These are phyloP conservation scores for Massospora cicadina DNA, from an alignment of 371 early-diverging fungal genomes.

Conservation along the genomic window DNA sequence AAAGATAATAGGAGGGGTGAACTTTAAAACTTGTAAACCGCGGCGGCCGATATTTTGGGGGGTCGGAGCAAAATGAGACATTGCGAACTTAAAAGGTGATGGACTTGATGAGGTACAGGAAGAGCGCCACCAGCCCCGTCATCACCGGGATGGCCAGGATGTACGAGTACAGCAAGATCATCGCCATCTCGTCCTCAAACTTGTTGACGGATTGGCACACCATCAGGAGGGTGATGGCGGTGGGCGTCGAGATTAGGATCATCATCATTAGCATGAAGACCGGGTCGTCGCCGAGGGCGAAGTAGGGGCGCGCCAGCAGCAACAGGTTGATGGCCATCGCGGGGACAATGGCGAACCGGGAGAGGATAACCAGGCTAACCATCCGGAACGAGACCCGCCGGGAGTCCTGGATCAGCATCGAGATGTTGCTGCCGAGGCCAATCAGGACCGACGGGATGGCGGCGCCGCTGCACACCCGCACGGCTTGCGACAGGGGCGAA, in stretches of 20 bases:
- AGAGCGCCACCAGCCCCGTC: slow-evolving; percentile 1
- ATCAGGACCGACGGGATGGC: slow-evolving; percentile 48
- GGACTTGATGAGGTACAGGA: slow-evolving; percentile 9
- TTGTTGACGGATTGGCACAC: slow-evolving; percentile 28
- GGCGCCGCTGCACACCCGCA: slow-evolving; percentile 41
- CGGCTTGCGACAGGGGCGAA: slow-evolving; percentile 33
- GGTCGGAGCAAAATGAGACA: too few species aligned
- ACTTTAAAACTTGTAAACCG: too few species aligned
- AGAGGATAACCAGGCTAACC: not conserved
- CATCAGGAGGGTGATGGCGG: slow-evolving; percentile 29
- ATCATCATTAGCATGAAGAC: slow-evolving; percentile 26
- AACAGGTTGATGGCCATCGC: slow-evolving; percentile 26
- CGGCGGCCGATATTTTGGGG: too few species aligned
- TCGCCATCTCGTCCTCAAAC: slow-evolving; percentile 30
- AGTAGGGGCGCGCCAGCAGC: slow-evolving; percentile 18
- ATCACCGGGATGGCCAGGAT: slow-evolving; percentile 6
- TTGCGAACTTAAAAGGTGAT: not conserved
- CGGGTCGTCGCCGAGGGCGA: slow-evolving; percentile 24
- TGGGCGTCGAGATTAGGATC: slow-evolving; percentile 27
- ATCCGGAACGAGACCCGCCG: not conserved
- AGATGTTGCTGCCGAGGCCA: slow-evolving; percentile 47
- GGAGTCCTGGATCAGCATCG: not conserved
- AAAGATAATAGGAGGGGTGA: too few species aligned
- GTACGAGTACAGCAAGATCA: slow-evolving; percentile 16
- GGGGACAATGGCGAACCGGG: slow-evolving; percentile 20